Percentiles rank a stretch among this genome's conserved stretches.
Conservation (phyloP, 768 basidiomycete species). For the Pleurotus tuoliensis region DNA sequence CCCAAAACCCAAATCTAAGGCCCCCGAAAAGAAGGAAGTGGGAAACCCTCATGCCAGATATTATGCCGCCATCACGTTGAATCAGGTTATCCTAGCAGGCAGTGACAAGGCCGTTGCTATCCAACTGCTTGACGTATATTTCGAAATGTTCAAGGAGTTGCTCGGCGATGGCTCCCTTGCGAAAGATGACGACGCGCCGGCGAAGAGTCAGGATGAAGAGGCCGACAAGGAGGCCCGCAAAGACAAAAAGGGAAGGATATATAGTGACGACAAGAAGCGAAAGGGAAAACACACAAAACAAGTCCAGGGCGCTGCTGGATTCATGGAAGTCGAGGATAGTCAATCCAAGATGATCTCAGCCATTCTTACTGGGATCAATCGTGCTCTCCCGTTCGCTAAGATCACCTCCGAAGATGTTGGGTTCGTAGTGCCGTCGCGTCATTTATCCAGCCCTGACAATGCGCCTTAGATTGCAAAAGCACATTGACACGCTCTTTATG, state of each 20-base stretch:
- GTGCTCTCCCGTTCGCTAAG: slow-evolving; percentile 90
- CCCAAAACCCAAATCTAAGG: slow-evolving; percentile 24
- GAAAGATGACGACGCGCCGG: slow-evolving; percentile 27
- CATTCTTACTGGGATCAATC: slow-evolving; percentile 90
- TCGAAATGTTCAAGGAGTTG: slow-evolving; percentile 88
- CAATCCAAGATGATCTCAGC: slow-evolving; percentile 85
- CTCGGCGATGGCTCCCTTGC: slow-evolving; percentile 54
- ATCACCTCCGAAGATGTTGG: slow-evolving; percentile 63
- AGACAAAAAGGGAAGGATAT: slow-evolving; percentile 19
- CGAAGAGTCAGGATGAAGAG: slow-evolving; percentile 21
- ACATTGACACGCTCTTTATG: slow-evolving; percentile 90
- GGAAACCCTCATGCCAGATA: slow-evolving; percentile 78
- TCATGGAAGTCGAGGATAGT: slow-evolving; percentile 71
- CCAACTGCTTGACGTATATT: slow-evolving; percentile 85
- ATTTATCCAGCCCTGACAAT: neutral
- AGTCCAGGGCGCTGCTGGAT: slow-evolving; percentile 58
- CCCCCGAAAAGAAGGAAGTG: slow-evolving; percentile 29
- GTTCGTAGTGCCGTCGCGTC: slow-evolving; percentile 34
- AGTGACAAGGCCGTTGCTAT: slow-evolving; percentile 72
- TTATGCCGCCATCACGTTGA: slow-evolving; percentile 91
- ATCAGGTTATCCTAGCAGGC: slow-evolving; percentile 78
- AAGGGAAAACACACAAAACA: slow-evolving; percentile 39
- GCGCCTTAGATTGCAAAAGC: slow-evolving; percentile 64
- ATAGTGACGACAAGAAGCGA: slow-evolving; percentile 30
- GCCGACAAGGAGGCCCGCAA: slow-evolving; percentile 32